These are phyloP conservation scores for Candida sp. DNA, from an alignment of 1,139 yeast genomes.

Conservation along the genomic window DNA sequence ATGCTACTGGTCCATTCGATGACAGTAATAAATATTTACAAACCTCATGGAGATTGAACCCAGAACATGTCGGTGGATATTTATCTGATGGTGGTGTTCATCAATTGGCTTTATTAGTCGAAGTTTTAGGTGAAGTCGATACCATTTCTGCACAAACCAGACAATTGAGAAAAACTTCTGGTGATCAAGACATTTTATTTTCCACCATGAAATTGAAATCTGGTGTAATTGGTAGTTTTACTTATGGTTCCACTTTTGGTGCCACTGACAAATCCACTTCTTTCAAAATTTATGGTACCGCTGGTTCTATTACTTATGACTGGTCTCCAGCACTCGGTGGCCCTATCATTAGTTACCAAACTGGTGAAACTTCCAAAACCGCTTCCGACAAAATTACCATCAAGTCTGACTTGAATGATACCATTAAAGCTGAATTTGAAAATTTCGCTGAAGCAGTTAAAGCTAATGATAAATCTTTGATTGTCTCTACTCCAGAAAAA, in stretches of 20 bases:
- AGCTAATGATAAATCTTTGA: slow-evolving; percentile 56
- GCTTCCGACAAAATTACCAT: slow-evolving; percentile 45
- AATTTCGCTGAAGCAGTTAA: slow-evolving; percentile 71
- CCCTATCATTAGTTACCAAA: slow-evolving; percentile 48
- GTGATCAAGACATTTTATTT: slow-evolving; percentile 76
- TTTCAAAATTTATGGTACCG: slow-evolving; percentile 71
- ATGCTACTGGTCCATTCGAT: slow-evolving; percentile 78
- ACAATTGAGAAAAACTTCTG: slow-evolving; percentile 73
- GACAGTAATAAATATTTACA: slow-evolving; percentile 59
- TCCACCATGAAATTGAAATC: slow-evolving; percentile 60
- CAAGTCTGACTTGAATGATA: slow-evolving; percentile 54
- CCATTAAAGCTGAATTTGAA: slow-evolving; percentile 58
- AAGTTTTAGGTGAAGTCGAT: slow-evolving; percentile 72
- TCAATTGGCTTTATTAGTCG: slow-evolving; percentile 82
- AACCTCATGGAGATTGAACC: slow-evolving; percentile 83
- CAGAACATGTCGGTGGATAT: slow-evolving; percentile 90
- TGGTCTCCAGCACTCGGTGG: slow-evolving; percentile 50
- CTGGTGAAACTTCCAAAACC: slow-evolving; percentile 40
- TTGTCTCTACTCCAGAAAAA: slow-evolving; percentile 61
- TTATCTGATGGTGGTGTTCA: slow-evolving; percentile 96
- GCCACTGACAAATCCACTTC: slow-evolving; percentile 66
- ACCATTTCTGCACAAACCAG: slow-evolving; percentile 69
- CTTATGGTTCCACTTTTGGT: slow-evolving; percentile 90
- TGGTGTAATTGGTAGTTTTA: slow-evolving; percentile 81
- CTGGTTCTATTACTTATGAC: slow-evolving; percentile 70